phyloP scores from a whole-genome alignment of 371 early-diverging fungal species.

The Capillidium heterosporum region DNA sequence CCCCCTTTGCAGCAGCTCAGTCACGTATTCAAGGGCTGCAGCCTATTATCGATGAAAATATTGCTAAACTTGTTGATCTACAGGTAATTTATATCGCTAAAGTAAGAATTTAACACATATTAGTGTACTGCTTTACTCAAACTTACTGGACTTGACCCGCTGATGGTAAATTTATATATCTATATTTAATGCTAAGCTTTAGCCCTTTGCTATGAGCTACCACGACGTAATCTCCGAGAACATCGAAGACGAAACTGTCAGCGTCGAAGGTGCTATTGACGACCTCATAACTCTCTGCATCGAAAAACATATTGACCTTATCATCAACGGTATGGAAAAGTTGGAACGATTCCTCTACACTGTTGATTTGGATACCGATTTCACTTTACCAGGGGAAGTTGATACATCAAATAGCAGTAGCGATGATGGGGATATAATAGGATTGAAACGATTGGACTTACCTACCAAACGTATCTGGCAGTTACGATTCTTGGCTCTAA shows the following conservation, averaged over 20 bases:
- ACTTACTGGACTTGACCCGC: neutral
- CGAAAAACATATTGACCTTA: neutral
- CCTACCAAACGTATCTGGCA: neutral
- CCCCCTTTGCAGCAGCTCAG: neutral
- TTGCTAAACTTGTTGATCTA: neutral
- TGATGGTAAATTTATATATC: neutral
- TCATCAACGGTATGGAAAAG: neutral
- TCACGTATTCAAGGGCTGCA: neutral
- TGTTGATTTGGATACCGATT: constrained; percentile 2
- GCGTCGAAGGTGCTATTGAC: neutral
- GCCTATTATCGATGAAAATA: neutral
- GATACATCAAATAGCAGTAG: neutral
- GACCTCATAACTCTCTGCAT: neutral
- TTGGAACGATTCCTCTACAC: constrained; percentile 2
- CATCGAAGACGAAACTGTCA: neutral
- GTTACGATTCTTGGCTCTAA: neutral
- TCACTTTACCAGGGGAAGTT: neutral
- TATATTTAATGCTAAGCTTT: neutral
- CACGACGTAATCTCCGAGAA: neutral
- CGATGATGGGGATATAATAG: neutral
- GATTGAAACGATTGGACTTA: neutral
- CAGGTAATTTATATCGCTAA: neutral
- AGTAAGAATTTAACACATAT: neutral
- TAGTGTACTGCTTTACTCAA: neutral
- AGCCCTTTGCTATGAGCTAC: neutral